phyloP scores from a whole-genome alignment of 768 basidiomycete species.

The Rhizopogon sp. region DNA sequence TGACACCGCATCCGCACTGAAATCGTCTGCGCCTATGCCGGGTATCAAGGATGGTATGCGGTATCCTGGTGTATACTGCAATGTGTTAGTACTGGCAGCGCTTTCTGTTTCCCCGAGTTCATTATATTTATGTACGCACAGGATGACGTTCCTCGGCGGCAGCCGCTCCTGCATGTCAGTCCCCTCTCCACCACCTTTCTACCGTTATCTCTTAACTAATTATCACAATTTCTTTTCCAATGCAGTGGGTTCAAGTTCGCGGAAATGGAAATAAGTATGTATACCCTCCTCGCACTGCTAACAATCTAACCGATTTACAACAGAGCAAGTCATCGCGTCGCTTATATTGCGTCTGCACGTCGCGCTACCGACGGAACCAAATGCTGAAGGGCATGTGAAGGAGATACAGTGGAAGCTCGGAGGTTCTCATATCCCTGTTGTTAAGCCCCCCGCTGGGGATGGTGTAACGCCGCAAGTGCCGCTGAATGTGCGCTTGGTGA shows the following conservation, averaged over 20 bases:
- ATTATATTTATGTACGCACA: conserved; percentile 9
- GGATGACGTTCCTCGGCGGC: conserved; percentile 34
- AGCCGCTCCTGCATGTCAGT: conserved; percentile 31
- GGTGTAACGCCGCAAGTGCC: conserved; percentile 15
- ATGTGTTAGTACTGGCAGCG: conserved; percentile 26
- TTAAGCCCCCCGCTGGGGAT: conserved; percentile 20
- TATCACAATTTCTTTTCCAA: background rate
- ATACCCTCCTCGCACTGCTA: background rate
- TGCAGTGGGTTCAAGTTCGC: background rate
- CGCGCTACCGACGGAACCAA: conserved; percentile 10
- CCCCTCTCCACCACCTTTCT: conserved; percentile 5
- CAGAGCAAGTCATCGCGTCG: background rate
- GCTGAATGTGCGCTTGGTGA: conserved; percentile 12
- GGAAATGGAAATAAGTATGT: background rate
- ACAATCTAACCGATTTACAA: background rate
- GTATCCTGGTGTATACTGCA: conserved; percentile 39
- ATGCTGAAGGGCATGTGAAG: conserved; percentile 10
- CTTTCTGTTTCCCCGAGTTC: background rate
- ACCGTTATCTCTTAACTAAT: background rate
- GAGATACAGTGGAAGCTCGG: conserved; percentile 21
- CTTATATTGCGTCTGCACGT: conserved; percentile 13
- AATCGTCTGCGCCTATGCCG: background rate
- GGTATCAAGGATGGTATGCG: conserved; percentile 16
- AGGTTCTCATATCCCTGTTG: conserved; percentile 21
- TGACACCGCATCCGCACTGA: background rate